phyloP scores from a whole-genome alignment of 176 grass and related monocot genomes.

The Chrysopogon serrulatus region DNA sequence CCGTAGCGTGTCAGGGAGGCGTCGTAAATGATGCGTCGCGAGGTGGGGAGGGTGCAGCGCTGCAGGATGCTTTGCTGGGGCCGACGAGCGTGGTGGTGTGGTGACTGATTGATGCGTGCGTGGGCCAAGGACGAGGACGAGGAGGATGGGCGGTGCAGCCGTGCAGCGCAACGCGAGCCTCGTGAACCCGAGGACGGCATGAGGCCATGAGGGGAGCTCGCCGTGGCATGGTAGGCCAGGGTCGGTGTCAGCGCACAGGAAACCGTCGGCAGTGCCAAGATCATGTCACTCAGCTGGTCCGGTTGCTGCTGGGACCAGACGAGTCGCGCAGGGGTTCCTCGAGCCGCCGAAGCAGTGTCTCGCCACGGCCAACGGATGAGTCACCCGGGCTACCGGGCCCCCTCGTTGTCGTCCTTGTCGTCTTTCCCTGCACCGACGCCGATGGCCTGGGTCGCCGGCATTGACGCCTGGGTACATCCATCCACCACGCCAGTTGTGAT shows the following conservation, averaged over 20 bases:
- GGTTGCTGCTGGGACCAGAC: not conserved
- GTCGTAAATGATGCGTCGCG: conserved; percentile 9
- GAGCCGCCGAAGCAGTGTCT: not conserved
- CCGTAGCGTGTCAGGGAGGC: conserved; percentile 3
- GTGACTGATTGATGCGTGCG: conserved; percentile 40
- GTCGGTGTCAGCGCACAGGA: not conserved
- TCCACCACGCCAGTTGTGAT: no score
- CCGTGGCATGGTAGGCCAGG: not conserved
- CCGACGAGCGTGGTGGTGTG: not conserved
- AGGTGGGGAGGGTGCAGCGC: conserved; percentile 17
- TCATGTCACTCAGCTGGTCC: not conserved
- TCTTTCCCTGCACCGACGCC: not conserved
- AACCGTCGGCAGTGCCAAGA: not conserved
- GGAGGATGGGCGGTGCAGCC: not conserved
- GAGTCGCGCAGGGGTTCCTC: not conserved
- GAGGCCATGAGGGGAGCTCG: not conserved
- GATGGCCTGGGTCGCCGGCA: not conserved
- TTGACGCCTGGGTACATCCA: no score
- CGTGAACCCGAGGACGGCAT: not conserved
- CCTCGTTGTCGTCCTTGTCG: not conserved
- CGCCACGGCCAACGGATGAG: not conserved
- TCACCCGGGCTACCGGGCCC: no score
- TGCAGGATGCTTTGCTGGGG: conserved; percentile 7
- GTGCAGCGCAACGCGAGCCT: not conserved
- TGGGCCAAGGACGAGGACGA: conserved; percentile 11